A percentile compares a stretch with the other conserved stretches of the same genome.
Evolutionary conservation across 179 eudicot genomes (phyloP).

Genomic region (Beta lomatogona): DNA sequence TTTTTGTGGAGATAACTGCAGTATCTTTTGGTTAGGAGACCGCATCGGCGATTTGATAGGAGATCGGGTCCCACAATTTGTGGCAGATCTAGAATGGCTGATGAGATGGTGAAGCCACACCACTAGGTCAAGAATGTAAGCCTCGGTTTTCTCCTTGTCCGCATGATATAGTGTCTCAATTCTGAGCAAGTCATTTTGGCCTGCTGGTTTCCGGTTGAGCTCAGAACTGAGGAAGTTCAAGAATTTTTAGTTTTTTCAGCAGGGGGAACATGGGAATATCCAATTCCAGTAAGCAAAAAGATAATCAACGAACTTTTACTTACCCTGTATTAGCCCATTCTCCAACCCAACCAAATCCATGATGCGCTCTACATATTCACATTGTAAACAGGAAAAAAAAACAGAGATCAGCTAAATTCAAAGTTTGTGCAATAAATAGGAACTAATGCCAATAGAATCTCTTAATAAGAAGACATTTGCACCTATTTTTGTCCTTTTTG

Average conservation of each 20-base stretch:
- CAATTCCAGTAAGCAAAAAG: neutral
- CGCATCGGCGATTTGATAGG: conserved; percentile 85
- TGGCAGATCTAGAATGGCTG: conserved; percentile 57
- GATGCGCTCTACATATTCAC: conserved; percentile 78
- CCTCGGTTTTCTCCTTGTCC: conserved; percentile 83
- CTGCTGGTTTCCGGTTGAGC: conserved; percentile 56
- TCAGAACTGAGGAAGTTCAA: conserved; percentile 54
- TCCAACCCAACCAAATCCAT: conserved; percentile 99
- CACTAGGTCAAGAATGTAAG: conserved; percentile 78
- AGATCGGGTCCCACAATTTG: conserved; percentile 52
- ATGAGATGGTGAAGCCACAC: conserved; percentile 94
- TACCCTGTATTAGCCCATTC: conserved; percentile 99
- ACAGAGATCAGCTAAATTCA: conserved; percentile 21
- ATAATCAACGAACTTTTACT: conserved; percentile 15
- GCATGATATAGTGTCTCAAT: conserved; percentile 94
- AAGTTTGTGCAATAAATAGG: neutral
- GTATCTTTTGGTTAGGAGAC: conserved; percentile 69
- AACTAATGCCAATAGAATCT: neutral
- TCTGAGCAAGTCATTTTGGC: conserved; percentile 68
- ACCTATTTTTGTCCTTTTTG: neutral
- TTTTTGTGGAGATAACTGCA: conserved; percentile 51
- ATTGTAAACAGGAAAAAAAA: neutral
- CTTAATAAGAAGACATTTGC: neutral
- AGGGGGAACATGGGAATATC: too few relatives aligned
- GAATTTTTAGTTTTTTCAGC: neutral